phyloP scores from a whole-genome alignment of 352 stramenopile genomes.

The Globisporangium iwayamae region DNA sequence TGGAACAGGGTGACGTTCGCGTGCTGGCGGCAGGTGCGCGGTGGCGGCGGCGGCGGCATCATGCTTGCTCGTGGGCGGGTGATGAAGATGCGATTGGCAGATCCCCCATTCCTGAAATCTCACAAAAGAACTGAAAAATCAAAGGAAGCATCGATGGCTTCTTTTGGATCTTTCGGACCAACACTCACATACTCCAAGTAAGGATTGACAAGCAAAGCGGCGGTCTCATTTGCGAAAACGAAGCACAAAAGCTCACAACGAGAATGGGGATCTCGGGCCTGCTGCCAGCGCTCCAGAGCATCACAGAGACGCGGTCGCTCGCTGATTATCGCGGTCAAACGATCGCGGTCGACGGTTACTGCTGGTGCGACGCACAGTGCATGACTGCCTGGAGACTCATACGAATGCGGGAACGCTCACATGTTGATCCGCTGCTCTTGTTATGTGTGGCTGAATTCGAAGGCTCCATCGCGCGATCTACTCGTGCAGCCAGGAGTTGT shows the following conservation, averaged over 20 bases:
- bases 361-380: slow-evolving; percentile 41
- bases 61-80: no score
- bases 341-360: slow-evolving; percentile 80
- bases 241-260: not conserved
- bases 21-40: not conserved
- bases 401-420: no score
- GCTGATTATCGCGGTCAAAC: slow-evolving; percentile 55
- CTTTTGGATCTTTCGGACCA: not conserved
- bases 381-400: no score
- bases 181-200: not conserved
- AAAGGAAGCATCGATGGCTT: not conserved
- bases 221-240: not conserved
- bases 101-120: no score
- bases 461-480: slow-evolving; percentile 83
- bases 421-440: not conserved
- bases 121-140: no score
- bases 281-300: slow-evolving; percentile 70
- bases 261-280: slow-evolving; percentile 61
- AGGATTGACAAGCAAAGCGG: not conserved
- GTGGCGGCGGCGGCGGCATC: no score
- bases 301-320: slow-evolving; percentile 58
- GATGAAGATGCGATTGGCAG: no score
- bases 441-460: not conserved
- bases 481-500: slow-evolving; percentile 70
- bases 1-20: not conserved